Evolutionary conservation across 2,329 filamentous ascomycete genomes (phyloP).

Genomic region (Zymoseptoria crescenta): DNA sequence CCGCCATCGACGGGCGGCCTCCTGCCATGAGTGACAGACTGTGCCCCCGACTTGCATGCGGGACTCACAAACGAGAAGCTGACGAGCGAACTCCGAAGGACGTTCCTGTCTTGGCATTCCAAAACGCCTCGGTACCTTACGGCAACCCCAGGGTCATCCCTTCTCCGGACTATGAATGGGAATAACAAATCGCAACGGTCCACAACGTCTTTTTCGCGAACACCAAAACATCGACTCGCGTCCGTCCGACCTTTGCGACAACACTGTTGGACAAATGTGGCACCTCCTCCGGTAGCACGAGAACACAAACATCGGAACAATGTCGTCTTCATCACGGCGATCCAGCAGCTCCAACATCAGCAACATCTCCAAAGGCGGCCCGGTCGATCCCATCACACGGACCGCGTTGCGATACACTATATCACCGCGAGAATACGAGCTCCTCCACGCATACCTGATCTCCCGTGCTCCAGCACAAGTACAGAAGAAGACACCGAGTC

Average conservation of each 20-base stretch:
- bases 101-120: not conserved
- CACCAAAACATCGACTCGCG: not conserved
- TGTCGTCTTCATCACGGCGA: slow-evolving; percentile 6
- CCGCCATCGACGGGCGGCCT: no score
- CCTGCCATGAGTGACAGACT: no score
- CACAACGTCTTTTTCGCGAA: not conserved
- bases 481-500: slow-evolving; percentile 45
- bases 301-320: not conserved
- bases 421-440: slow-evolving; percentile 77
- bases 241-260: not conserved
- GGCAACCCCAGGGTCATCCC: not conserved
- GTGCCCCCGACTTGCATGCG: no score
- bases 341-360: slow-evolving; percentile 12
- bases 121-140: not conserved
- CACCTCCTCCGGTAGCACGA: not conserved
- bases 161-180: not conserved
- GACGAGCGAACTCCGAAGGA: no score
- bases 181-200: not conserved
- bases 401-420: slow-evolving; percentile 79
- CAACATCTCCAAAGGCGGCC: slow-evolving; percentile 15
- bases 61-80: no score
- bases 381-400: slow-evolving; percentile 64
- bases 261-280: not conserved
- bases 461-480: slow-evolving; percentile 57
- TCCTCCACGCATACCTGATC: slow-evolving; percentile 74